Percentiles rank a stretch among this genome's conserved stretches.
phyloP scores from a whole-genome alignment of 371 early-diverging fungal genomes.

The Mucor mucedo region DNA sequence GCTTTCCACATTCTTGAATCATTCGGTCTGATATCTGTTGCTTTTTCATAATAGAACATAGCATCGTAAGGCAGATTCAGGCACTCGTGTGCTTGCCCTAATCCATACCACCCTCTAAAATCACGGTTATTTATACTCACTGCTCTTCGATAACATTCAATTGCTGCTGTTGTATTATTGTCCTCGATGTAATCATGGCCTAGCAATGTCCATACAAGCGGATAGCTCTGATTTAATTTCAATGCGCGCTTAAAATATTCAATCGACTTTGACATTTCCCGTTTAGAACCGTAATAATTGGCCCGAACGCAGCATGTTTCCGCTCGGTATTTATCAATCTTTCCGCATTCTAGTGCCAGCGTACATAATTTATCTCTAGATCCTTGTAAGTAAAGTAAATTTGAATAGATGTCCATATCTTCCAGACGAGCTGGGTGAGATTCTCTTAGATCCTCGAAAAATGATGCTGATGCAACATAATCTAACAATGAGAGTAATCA shows the following conservation, averaged over 20 bases:
- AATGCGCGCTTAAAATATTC: conserved; percentile 86
- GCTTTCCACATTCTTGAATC: conserved; percentile 85
- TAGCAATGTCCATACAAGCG: conserved; percentile 90
- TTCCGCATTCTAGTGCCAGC: conserved; percentile 80
- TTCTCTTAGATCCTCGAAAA: conserved; percentile 73
- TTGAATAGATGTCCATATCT: conserved; percentile 86
- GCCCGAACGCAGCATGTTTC: conserved; percentile 90
- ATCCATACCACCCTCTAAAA: conserved; percentile 93
- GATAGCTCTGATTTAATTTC: conserved; percentile 76
- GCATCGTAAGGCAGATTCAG: conserved; percentile 84
- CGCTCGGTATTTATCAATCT: conserved; percentile 82
- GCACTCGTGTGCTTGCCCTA: conserved; percentile 91
- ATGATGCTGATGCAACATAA: conserved; percentile 66
- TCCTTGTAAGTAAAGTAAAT: conserved; percentile 84
- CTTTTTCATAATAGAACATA: conserved; percentile 82
- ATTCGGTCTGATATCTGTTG: conserved; percentile 76
- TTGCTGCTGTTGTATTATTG: conserved; percentile 86
- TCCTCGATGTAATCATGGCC: conserved; percentile 96
- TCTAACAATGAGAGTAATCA: conserved; percentile 44
- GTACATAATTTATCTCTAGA: conserved; percentile 72
- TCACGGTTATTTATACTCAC: conserved; percentile 80
- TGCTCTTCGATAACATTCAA: conserved; percentile 89
- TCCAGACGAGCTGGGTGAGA: conserved; percentile 83
- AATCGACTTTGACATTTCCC: conserved; percentile 86
- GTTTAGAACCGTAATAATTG: conserved; percentile 87